These are phyloP conservation scores for Aeschynomene evenia DNA, from an alignment of 306 rosid genomes.

Conservation along the genomic window DNA sequence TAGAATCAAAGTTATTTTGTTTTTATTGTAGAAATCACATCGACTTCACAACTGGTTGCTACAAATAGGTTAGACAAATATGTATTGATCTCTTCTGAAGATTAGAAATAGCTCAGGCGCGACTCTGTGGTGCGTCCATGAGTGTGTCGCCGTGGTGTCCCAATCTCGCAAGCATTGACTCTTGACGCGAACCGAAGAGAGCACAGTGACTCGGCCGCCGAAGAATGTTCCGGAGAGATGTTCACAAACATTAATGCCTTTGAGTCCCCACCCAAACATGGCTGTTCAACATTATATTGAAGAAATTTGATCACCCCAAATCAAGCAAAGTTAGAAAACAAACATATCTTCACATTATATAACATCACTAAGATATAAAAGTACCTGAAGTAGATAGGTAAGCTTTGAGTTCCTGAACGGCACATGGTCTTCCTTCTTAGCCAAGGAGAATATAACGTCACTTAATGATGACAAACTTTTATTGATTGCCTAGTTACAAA, in stretches of 20 bases:
- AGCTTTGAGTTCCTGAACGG: slow-evolving; percentile 98
- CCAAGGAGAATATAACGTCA: slow-evolving; percentile 93
- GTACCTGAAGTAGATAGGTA: slow-evolving; percentile 96
- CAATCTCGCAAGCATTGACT: slow-evolving; percentile 94
- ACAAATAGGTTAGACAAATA: slow-evolving; percentile 27
- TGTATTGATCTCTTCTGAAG: slow-evolving; percentile 5
- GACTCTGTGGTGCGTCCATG: slow-evolving; percentile 51
- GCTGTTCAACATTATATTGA: slow-evolving; percentile 52
- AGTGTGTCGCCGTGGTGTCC: slow-evolving; percentile 87
- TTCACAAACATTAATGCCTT: slow-evolving; percentile 95
- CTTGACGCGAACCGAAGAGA: slow-evolving; percentile 94
- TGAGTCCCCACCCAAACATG: slow-evolving; percentile 93
- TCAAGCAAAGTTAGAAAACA: not conserved
- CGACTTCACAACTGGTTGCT: slow-evolving; percentile 26
- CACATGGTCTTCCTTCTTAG: slow-evolving; percentile 90
- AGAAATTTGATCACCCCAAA: slow-evolving; percentile 26
- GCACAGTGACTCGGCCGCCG: slow-evolving; percentile 82
- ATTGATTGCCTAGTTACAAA: slow-evolving; percentile 70
- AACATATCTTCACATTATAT: not conserved
- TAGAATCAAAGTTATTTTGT: slow-evolving; percentile 56
- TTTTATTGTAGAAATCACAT: slow-evolving; percentile 25
- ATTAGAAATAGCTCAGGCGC: slow-evolving; percentile 71
- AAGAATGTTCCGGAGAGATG: slow-evolving; percentile 75
- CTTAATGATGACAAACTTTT: slow-evolving; percentile 85
- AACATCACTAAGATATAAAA: too few relatives aligned